A percentile compares a stretch with the other conserved stretches of the same genome.
Conservation (phyloP, 176 grass and related monocot genomes). For the Aegilops longissima region DNA sequence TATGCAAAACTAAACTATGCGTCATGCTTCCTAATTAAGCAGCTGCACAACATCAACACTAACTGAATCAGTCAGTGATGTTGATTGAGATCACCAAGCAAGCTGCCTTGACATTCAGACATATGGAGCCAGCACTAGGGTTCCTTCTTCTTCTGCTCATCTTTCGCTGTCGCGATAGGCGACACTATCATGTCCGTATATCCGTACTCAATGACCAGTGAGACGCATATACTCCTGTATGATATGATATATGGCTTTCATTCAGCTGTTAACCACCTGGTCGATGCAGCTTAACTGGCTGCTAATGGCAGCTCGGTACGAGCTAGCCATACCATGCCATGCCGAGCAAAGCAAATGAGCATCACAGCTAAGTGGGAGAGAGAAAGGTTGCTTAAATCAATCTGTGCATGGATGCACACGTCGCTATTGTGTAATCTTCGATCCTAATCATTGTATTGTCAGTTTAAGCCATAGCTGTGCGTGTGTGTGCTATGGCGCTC, state of each 20-base stretch:
- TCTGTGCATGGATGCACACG: background rate
- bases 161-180: constrained; percentile 11
- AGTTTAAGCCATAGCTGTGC: constrained; percentile 13
- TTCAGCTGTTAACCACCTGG: constrained; percentile 15
- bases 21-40: background rate
- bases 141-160: background rate
- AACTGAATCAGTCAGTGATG: background rate
- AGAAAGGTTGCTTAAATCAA: background rate
- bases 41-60: background rate
- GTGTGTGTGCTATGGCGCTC: background rate
- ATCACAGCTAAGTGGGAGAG: constrained; percentile 8
- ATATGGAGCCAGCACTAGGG: constrained; percentile 8
- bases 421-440: constrained; percentile 7
- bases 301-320: constrained; percentile 17
- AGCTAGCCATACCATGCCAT: background rate
- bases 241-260: background rate
- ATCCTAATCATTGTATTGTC: constrained; percentile 17
- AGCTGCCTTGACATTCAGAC: constrained; percentile 26
- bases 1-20: background rate
- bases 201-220: background rate
- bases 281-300: background rate
- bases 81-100: constrained; percentile 20
- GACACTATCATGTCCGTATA: background rate
- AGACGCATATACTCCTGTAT: background rate
- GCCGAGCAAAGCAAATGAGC: background rate